Conservation (phyloP, 2,329 filamentous ascomycete genomes). For the Fusarium ramigenum region DNA sequence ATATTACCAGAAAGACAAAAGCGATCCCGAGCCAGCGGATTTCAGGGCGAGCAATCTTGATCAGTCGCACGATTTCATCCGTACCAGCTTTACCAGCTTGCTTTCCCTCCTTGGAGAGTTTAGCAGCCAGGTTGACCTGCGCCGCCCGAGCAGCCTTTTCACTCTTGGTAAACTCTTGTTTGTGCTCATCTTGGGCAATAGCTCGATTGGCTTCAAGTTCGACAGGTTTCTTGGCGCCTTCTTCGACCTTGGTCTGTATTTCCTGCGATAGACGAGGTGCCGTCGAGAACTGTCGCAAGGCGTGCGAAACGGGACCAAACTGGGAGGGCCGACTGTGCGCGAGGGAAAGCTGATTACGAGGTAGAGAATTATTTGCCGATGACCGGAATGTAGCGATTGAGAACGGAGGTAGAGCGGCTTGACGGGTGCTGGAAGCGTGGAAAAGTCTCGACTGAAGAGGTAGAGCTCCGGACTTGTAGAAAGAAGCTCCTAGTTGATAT, state of each 20-base stretch:
- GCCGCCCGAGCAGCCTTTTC: slow-evolving; percentile 88
- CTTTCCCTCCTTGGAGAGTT: slow-evolving; percentile 84
- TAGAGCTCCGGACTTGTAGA: slow-evolving; percentile 27
- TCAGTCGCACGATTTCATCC: slow-evolving; percentile 82
- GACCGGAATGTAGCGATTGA: slow-evolving; percentile 39
- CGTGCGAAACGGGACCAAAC: slow-evolving; percentile 18
- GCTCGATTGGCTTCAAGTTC: slow-evolving; percentile 46
- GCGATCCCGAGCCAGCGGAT: slow-evolving; percentile 79
- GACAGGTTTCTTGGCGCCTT: slow-evolving; percentile 51
- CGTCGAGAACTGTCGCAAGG: slow-evolving; percentile 47
- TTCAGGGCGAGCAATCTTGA: slow-evolving; percentile 91
- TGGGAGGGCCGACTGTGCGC: slow-evolving; percentile 3
- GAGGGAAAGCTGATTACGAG: neutral
- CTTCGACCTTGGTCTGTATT: slow-evolving; percentile 41
- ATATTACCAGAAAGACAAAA: slow-evolving; percentile 86
- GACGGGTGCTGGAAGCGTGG: slow-evolving; percentile 26
- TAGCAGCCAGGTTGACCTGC: slow-evolving; percentile 88
- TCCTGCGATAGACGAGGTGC: slow-evolving; percentile 37
- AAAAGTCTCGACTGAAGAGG: slow-evolving; percentile 29
- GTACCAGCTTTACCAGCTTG: slow-evolving; percentile 67
- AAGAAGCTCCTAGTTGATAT: slow-evolving; percentile 32
- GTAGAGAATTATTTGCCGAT: slow-evolving; percentile 17
- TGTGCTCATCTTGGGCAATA: slow-evolving; percentile 46
- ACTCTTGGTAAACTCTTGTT: slow-evolving; percentile 67
- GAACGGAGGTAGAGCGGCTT: slow-evolving; percentile 40